Base-by-base conservation (phyloP, 805 yeast species). In the Wickerhamomyces canadensis region DNA sequence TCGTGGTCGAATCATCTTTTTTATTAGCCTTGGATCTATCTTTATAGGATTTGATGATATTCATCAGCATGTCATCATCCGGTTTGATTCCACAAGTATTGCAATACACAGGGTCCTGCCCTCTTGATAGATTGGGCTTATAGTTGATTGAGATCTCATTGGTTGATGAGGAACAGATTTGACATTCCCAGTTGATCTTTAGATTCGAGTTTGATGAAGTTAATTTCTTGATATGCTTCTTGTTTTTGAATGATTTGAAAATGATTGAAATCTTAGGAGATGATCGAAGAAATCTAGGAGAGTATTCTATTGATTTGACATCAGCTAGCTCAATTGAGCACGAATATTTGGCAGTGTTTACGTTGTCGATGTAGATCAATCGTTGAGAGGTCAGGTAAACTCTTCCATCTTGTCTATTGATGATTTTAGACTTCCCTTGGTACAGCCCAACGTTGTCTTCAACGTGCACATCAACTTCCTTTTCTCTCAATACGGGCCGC, bases 141-240 rank as follows among this genome's bases (percentile, higher is more conserved):
- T 4, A 73, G 47, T 10, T 55, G 58, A 51, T 87, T 86, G n/a
- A n/a, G n/a, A n/a, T n/a, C n/a, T n/a, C n/a, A n/a, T n/a, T n/a
- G n/a, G n/a, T n/a, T 19, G 79, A 67, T 54, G 68, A 84, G n/a
- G 77, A 76, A 58, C 98, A 91, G 4, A 93, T 89, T n/a, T 83
- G 81, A 57, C 98, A 91, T 1, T 72, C 70, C 98, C 98, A 91
- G 43, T 45, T n/a, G 40, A 28, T 19, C 29, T 39, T 10, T n/a
- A n/a, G n/a, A n/a, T n/a, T n/a, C n/a, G n/a, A n/a, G 33, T 27
- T 5, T 17, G 21, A 21, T 21, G 23, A 21, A 21, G 10, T 31
- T 12, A 22, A 31, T 7, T 15, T 17, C 32, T 40, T 28, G 34
- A 32, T 11, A 29, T 19, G 27, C 8, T 31, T 21, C 14, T 17